These are phyloP conservation scores for Tricholoma terreum DNA, from an alignment of 768 basidiomycete species.

Conservation along the genomic window DNA sequence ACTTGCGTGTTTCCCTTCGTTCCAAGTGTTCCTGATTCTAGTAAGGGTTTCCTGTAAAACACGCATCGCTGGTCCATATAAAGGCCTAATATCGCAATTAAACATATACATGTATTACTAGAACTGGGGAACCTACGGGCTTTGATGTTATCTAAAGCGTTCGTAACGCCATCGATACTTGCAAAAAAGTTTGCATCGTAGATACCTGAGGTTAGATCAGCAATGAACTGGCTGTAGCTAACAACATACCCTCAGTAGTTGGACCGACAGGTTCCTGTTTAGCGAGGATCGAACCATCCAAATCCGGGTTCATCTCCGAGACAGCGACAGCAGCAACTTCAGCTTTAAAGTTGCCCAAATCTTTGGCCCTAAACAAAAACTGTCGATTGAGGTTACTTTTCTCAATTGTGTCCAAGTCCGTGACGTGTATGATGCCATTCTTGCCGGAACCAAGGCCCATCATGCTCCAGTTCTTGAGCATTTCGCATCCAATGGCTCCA, in stretches of 20 bases:
- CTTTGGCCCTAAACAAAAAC: conserved; percentile 95
- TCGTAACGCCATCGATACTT: conserved; percentile 89
- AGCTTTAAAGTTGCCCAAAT: conserved; percentile 95
- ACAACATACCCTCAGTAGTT: conserved; percentile 80
- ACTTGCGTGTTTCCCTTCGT: conserved; percentile 99
- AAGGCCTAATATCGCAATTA: conserved; percentile 48
- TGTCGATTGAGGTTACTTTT: conserved; percentile 98
- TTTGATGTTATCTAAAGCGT: conserved; percentile 95
- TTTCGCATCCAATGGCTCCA: conserved; percentile 99
- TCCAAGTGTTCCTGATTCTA: conserved; percentile 97
- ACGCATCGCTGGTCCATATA: conserved; percentile 99
- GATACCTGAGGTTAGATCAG: conserved; percentile 64
- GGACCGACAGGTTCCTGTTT: conserved; percentile 94
- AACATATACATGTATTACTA: conserved; percentile 6
- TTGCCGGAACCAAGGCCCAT: conserved; percentile 87
- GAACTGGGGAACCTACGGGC: conserved; percentile 61
- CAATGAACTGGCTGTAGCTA: background rate
- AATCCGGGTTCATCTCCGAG: conserved; percentile 91
- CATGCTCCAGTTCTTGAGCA: conserved; percentile 99
- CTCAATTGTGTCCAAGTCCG: conserved; percentile 98
- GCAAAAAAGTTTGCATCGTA: conserved; percentile 90
- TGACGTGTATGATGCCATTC: conserved; percentile 83
- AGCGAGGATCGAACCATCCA: conserved; percentile 80
- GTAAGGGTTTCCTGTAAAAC: conserved; percentile 90
- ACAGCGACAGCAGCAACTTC: conserved; percentile 92